phyloP scores from a whole-genome alignment of 352 stramenopile genomes.

The Phytophthora multivora region DNA sequence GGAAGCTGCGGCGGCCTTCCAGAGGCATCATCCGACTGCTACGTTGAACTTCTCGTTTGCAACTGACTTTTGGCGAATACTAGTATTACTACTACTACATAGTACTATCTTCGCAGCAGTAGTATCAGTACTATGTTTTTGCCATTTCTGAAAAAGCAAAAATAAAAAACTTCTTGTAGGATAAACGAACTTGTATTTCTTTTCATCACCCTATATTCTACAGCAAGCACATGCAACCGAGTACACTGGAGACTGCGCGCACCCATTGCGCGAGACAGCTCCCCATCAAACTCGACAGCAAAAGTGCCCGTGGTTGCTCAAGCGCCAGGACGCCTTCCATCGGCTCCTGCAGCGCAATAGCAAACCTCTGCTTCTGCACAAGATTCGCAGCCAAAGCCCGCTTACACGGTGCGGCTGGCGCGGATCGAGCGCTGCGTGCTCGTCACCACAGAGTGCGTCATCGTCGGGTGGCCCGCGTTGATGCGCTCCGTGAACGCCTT shows the following conservation, averaged over 20 bases:
- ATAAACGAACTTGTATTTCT: neutral
- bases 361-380: slow-evolving; percentile 13
- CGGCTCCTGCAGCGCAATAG: slow-evolving; percentile 10
- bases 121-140: too few relatives aligned
- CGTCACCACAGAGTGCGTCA: slow-evolving; percentile 63
- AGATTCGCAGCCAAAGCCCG: slow-evolving; percentile 1
- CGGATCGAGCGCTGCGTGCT: slow-evolving; percentile 69
- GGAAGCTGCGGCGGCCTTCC: too few relatives aligned
- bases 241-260: neutral
- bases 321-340: slow-evolving; percentile 20
- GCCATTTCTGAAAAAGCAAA: too few relatives aligned
- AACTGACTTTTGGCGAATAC: too few relatives aligned
- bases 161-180: neutral
- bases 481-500: slow-evolving; percentile 79
- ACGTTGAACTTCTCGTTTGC: too few relatives aligned
- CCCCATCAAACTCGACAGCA: neutral
- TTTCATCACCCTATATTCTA: slow-evolving; percentile 12
- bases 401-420: slow-evolving; percentile 69
- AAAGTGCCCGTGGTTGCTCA: slow-evolving; percentile 1
- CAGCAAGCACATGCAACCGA: slow-evolving; percentile 23
- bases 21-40: too few relatives aligned
- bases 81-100: too few relatives aligned
- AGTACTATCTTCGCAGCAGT: too few relatives aligned
- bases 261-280: neutral
- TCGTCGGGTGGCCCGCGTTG: slow-evolving; percentile 73